Conservation (phyloP, 1,284 basidiomycete species). For the Boletus smithii region DNA sequence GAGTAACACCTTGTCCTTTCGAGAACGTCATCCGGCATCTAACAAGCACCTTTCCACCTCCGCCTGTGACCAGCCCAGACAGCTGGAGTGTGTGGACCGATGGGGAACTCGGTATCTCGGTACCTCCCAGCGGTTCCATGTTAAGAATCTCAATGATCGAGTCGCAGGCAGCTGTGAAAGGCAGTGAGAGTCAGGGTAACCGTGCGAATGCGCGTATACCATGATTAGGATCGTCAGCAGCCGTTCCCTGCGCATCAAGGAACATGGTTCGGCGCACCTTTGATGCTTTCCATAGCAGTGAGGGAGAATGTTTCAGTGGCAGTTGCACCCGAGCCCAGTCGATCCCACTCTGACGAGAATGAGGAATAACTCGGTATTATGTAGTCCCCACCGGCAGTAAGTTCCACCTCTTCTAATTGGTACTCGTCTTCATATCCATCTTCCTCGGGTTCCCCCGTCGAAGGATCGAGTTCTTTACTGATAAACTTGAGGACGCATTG, state of each 20-base stretch:
- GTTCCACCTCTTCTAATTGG: slow-evolving; percentile 92
- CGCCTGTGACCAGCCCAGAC: slow-evolving; percentile 84
- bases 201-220: slow-evolving; percentile 16
- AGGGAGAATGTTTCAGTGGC: slow-evolving; percentile 94
- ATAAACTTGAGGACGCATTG: slow-evolving; percentile 92
- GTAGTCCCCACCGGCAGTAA: slow-evolving; percentile 90
- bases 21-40: slow-evolving; percentile 96
- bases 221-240: slow-evolving; percentile 11
- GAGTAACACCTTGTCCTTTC: slow-evolving; percentile 87
- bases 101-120: slow-evolving; percentile 74
- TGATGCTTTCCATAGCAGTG: slow-evolving; percentile 89
- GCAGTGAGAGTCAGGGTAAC: slow-evolving; percentile 6
- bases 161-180: slow-evolving; percentile 76
- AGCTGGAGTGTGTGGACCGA: slow-evolving; percentile 95
- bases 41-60: slow-evolving; percentile 90
- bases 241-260: slow-evolving; percentile 2
- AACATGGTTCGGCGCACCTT: slow-evolving; percentile 56
- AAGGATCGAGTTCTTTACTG: slow-evolving; percentile 96
- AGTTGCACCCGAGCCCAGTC: slow-evolving; percentile 69
- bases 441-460: slow-evolving; percentile 95
- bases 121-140: slow-evolving; percentile 94
- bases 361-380: slow-evolving; percentile 90
- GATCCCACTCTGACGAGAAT: slow-evolving; percentile 94
- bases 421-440: slow-evolving; percentile 99
- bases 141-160: slow-evolving; percentile 92